Base-by-base conservation (phyloP, 768 basidiomycete genomes). In the Termitomyces sp. region DNA sequence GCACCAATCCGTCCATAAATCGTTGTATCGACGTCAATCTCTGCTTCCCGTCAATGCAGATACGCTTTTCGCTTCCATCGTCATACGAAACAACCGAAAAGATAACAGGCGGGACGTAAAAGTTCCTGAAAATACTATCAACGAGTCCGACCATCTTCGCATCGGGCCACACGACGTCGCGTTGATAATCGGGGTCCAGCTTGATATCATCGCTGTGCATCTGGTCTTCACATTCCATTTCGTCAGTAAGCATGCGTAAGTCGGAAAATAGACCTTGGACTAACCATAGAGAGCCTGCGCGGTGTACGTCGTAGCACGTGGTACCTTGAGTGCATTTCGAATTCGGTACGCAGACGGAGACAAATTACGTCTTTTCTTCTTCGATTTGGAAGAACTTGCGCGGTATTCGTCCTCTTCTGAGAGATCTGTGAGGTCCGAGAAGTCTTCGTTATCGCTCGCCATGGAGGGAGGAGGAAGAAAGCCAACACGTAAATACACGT, bases 131-230 rank as follows among this genome's bases (percentile, higher is more conserved):
- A 12, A 92, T 77, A 2, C 88, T 89, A 68, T 93, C 91, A 44
- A 93, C 84, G 30, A 93, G 77, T 0, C 83, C 82, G 22, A 86
- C 81, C 68, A 91, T 89, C 70, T 92, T 91, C 3, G 75, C 64
- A 60, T 89, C 87, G 0, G 87, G 77, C 91, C 91, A 93, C 1
- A 93, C 91, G 41, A 93, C 83, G 49, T 86, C 89, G 67, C 89
- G 81, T 66, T 92, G 90, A 66, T 92, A 92, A 41, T 90, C 91
- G 0, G 89, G 86, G 45, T 90, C 83, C 8, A 91, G 71, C 65
- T 88, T 76, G 53, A 93, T 87, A 55, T 89, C 86, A 16, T 47
- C 73, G n/a, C 71, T 75, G 52, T 78, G 70, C 36, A 91, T 81
- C 69, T 90, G 87, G 55, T 89, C 89, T 89, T n/a, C 36, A 8